Evolutionary conservation across 2,329 filamentous ascomycete species (phyloP).

Genomic region (Exophiala oligosperma): DNA sequence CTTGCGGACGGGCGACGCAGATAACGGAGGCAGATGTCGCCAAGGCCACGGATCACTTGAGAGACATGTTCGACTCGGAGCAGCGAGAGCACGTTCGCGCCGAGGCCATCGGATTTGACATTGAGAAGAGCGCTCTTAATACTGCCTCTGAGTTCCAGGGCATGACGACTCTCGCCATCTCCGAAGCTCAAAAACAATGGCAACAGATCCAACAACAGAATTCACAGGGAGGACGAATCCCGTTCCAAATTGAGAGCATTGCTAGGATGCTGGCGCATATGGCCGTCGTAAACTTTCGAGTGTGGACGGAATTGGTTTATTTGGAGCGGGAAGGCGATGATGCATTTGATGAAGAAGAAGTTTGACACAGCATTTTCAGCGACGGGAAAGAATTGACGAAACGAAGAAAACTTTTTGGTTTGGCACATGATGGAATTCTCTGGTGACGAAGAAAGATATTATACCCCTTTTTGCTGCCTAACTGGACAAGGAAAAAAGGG

Average conservation of each 20-base stretch:
- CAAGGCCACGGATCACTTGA: slow-evolving; percentile 3
- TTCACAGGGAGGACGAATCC: slow-evolving; percentile 27
- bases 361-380: background rate
- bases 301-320: slow-evolving; percentile 80
- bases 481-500: background rate
- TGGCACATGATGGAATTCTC: background rate
- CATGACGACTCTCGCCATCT: slow-evolving; percentile 46
- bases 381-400: background rate
- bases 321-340: slow-evolving; percentile 4
- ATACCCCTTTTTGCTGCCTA: background rate
- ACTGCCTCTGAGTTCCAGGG: slow-evolving; percentile 40
- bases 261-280: slow-evolving; percentile 79
- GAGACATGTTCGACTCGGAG: slow-evolving; percentile 7
- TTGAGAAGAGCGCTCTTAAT: slow-evolving; percentile 34
- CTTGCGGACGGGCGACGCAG: slow-evolving; percentile 33
- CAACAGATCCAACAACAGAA: slow-evolving; percentile 22
- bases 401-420: too few relatives aligned
- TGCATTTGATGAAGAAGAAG: background rate
- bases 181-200: slow-evolving; percentile 40
- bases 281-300: slow-evolving; percentile 82
- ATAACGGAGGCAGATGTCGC: slow-evolving; percentile 3
- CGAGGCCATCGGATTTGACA: background rate
- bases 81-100: background rate
- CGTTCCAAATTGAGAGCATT: slow-evolving; percentile 50
- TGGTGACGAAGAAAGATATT: background rate